Evolutionary conservation across 1,139 yeast species (phyloP).

Genomic region (Lodderomyces beijingensis): DNA sequence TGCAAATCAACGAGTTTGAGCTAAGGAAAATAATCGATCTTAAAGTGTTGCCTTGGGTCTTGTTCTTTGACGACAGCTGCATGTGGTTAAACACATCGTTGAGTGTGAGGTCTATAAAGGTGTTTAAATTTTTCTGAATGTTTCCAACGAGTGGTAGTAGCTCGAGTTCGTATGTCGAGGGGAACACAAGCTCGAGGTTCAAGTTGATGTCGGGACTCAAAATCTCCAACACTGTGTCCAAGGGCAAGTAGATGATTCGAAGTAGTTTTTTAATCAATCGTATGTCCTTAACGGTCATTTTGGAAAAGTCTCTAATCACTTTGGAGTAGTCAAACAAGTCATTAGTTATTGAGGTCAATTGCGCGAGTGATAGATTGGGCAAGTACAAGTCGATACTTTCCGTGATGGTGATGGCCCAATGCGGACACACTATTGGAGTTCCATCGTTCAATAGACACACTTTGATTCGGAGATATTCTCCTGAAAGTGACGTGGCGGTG

Average conservation of each 20-base stretch:
- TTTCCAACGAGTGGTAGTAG: slow-evolving; percentile 50
- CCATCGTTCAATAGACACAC: slow-evolving; percentile 78
- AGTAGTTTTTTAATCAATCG: slow-evolving; percentile 36
- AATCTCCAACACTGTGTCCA: slow-evolving; percentile 53
- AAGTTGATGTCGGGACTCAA: slow-evolving; percentile 61
- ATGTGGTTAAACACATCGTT: slow-evolving; percentile 77
- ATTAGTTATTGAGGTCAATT: slow-evolving; percentile 39
- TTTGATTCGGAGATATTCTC: slow-evolving; percentile 68
- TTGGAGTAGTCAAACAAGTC: slow-evolving; percentile 40
- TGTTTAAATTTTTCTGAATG: slow-evolving; percentile 52
- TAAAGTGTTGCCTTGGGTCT: slow-evolving; percentile 17
- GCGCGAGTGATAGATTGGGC: slow-evolving; percentile 41
- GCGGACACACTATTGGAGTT: slow-evolving; percentile 79
- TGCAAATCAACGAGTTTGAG: slow-evolving; percentile 82
- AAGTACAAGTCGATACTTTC: slow-evolving; percentile 53
- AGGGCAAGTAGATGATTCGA: slow-evolving; percentile 50
- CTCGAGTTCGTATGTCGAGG: slow-evolving; percentile 64
- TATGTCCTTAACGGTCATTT: slow-evolving; percentile 36
- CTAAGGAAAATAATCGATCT: slow-evolving; percentile 81
- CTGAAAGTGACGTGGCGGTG: slow-evolving; percentile 86
- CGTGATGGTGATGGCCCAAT: slow-evolving; percentile 56
- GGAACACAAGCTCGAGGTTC: slow-evolving; percentile 76
- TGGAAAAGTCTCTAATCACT: slow-evolving; percentile 37
- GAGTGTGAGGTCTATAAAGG: slow-evolving; percentile 70
- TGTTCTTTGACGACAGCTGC: slow-evolving; percentile 27